Base-by-base conservation (phyloP, 179 eudicot species). In the Beta lomatogona region DNA sequence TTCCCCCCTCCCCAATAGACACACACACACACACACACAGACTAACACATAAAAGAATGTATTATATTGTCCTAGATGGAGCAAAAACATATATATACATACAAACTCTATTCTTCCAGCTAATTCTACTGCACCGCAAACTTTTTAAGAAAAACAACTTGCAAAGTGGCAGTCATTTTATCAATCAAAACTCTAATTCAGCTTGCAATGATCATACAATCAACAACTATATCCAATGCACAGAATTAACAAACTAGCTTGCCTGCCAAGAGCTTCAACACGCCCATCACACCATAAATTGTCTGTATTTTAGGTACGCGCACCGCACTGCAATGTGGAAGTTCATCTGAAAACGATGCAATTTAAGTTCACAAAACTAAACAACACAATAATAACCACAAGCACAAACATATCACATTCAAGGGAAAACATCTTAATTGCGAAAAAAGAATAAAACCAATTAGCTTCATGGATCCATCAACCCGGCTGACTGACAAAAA, bases 241-340 rank as follows among this genome's bases (percentile, higher is more conserved):
- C 11, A n/a, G 46, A 41, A 60, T 28, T 41, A 52, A 54, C 14
- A 85, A 75, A 75, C 45, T 16, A 84, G 48, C 89, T 88, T 86
- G 79, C 99, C 98, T 88, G 97, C 92, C 83, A 96, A 67, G 71
- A 96, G 97, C 88, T 94, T 94, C 18, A 96, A 84, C 85, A 89
- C 88, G 88, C 98, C 99, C 83, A 94, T 76, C 7, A 96, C 92
- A 82, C 99, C 99, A 85, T 85, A 94, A 63, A 96, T 90, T 2
- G 93, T 89, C 78, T 64, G 89, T 67, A 93, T 91, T 86, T 90
- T 93, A 0, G 97, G 99, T 48, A 88, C 93, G 25, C 92, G 91
- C 65, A 89, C 84, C 19, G 93, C 61, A 45, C 84, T 87, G 85
- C 89, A 87, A 28, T 89, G 88, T 72, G 97, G 97, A 82, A 94